These are phyloP conservation scores for Logfia minima DNA, from an alignment of 129 eudicot genomes.

Conservation along the genomic window DNA sequence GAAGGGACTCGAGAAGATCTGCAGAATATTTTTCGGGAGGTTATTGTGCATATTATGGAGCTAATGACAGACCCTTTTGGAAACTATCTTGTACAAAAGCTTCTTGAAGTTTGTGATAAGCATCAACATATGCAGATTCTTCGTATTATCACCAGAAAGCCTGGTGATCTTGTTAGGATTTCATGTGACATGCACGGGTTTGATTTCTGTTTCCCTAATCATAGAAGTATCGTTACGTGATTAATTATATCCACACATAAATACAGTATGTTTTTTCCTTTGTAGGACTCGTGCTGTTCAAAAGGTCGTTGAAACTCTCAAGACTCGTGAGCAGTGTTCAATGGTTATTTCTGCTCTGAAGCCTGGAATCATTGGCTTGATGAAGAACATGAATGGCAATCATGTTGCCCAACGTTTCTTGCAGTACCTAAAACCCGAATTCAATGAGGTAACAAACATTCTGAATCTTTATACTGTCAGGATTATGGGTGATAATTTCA, in stretches of 20 bases:
- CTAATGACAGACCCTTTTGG: constrained; percentile 62
- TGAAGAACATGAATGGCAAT: constrained; percentile 64
- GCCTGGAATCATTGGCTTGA: constrained; percentile 54
- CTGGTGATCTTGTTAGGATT: constrained; percentile 59
- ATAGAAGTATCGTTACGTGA: neutral
- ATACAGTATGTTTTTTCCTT: neutral
- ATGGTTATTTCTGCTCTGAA: constrained; percentile 48
- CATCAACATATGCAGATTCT: constrained; percentile 56
- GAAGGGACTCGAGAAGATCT: constrained; percentile 52
- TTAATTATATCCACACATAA: neutral
- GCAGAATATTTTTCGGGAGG: constrained; percentile 46
- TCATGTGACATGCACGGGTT: constrained; percentile 63
- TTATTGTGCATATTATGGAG: constrained; percentile 50
- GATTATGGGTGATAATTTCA: neutral
- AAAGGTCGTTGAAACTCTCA: constrained; percentile 58
- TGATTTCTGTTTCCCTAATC: constrained; percentile 11
- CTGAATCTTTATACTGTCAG: neutral
- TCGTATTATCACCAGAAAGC: constrained; percentile 46
- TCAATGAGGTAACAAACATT: constrained; percentile 42
- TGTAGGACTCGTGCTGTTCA: constrained; percentile 60
- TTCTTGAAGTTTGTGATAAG: constrained; percentile 51
- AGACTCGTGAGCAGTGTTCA: constrained; percentile 51
- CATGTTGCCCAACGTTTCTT: constrained; percentile 66
- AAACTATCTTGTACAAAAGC: constrained; percentile 62
- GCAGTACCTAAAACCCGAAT: constrained; percentile 50